Base-by-base conservation (phyloP, 768 basidiomycete genomes). In the Mycena floridula region DNA sequence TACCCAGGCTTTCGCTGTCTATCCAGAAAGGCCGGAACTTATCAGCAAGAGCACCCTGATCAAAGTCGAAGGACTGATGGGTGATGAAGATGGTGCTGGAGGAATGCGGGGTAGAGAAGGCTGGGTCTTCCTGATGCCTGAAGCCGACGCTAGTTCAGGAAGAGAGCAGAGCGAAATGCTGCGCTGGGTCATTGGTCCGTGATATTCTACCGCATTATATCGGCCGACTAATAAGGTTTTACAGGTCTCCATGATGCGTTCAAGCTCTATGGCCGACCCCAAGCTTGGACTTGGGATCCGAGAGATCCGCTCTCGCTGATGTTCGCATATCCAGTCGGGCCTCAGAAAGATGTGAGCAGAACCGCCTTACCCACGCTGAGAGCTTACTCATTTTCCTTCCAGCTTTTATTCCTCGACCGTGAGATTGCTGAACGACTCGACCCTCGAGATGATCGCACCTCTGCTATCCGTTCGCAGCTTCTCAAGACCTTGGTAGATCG, bases 321-420 rank as follows among this genome's bases (percentile, higher is more conserved):
- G 83, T 98, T 94, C 62, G 91, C 82, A 0, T 96, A 97, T 60
- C 94, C 95, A 6, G 81, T 89, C 39, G 93, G 91, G 1, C 79
- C 85, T 4, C 67, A 78, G 47, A 85, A 81, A 63, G 86, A 92
- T 59, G 93, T 95, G 58, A 52, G 88, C n/a, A n/a, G n/a, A n/a
- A n/a, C n/a, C n/a, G n/a, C 41, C 21, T 25, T 69, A 15, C 30
- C 51, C 45, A 25, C 44, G 18, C 36, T 28, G 24, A 28, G 13
- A 45, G 20, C 25, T 45, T 25, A 18, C 42, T 18, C 37, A 21
- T 13, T 25, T 12, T 38, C 22, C 48, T 30, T 39, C 25, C 52
- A 94, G 89, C 73, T 79, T 42, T 76, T 96, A 18, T 96, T 97
- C 72, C 72, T 96, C 44, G 88, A 92, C 46, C 81, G 91, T 42